Evolutionary conservation across 2,329 filamentous ascomycete species (phyloP), one percentile per base, ranked within the genome.

Genomic region (Xylariaceae sp.): DNA sequence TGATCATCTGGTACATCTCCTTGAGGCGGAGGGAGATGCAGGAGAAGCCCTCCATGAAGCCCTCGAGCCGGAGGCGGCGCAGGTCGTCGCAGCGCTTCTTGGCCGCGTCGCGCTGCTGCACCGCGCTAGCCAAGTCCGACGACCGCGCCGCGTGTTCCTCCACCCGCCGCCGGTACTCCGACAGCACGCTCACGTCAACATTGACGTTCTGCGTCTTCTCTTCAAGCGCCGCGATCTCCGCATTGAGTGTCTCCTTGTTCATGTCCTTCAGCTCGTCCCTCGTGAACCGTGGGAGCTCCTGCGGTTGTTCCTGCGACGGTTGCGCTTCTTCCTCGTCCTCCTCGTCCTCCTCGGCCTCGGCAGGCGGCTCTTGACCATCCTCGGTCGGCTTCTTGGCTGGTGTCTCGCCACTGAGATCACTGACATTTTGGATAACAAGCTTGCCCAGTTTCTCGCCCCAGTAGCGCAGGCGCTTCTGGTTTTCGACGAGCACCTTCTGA

Each of bases 1-100:
- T 99, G 73, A 99, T 99, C 93, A 99, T 97, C 73, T 99, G 95
- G 77, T 99, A 99, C 95, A 99, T 99, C 71, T 99, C 95, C 79
- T 99, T 99, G 44, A 99, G 81, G 0, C 93, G 89, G 20, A 97
- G 81, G 1, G 93, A 98, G 74, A 99, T 99, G 60, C 86, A 89
- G 68, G 89, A 89, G 78, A 99, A 98, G 40, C 96, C 95, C 71
- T 96, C 91, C 93, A 98, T 98, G 82, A 99, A 99, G 37, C 95
- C 93, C 67, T 97, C 93, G 7, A 98, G 81, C 26, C 95, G 90
- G 48, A 96, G 81, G 14, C 91, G 89, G 12, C 95, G 90, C 50
- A 99, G 86, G 64, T 97, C 92, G 68, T 98, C 93, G 66, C 93
- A 92, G 7, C 92, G 89, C 71, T 91, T 90, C 82, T 98, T 99